A percentile compares a stretch with the other conserved stretches of the same genome.
These are phyloP conservation scores for Fonsecaea monophora DNA, from an alignment of 2,329 filamentous ascomycete species.

Conservation along the genomic window DNA sequence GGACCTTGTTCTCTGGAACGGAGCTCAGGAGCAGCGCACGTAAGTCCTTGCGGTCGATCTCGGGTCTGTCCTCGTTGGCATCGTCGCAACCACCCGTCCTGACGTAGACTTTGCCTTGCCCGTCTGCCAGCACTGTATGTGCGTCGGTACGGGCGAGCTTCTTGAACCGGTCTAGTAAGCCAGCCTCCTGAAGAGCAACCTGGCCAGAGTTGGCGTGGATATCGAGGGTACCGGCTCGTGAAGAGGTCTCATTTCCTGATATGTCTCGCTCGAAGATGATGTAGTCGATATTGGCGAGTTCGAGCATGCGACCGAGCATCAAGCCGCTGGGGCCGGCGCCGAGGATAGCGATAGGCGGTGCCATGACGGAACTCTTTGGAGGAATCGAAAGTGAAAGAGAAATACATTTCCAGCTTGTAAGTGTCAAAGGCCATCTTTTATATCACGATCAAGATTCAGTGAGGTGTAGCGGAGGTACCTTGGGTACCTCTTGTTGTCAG, in stretches of 20 bases:
- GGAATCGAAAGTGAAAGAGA: neutral
- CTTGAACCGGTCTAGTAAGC: constrained; percentile 39
- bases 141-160: constrained; percentile 38
- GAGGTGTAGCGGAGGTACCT: neutral
- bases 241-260: constrained; percentile 31
- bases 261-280: constrained; percentile 44
- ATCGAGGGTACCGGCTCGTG: constrained; percentile 40
- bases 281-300: constrained; percentile 36
- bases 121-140: constrained; percentile 24
- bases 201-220: constrained; percentile 39
- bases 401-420: neutral
- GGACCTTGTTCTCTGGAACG: constrained; percentile 45
- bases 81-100: constrained; percentile 37
- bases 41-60: constrained; percentile 51
- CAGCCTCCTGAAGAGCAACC: constrained; percentile 38
- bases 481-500: neutral
- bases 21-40: constrained; percentile 47
- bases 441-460: neutral
- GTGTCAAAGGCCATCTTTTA: neutral
- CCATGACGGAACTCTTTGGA: neutral
- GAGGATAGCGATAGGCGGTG: constrained; percentile 45
- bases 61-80: constrained; percentile 41
- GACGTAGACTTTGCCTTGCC: constrained; percentile 11
- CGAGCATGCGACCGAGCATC: constrained; percentile 46
- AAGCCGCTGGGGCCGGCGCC: constrained; percentile 45